phyloP scores from a whole-genome alignment of 2,329 filamentous ascomycete genomes.

The Hyphodiscus sp. region DNA sequence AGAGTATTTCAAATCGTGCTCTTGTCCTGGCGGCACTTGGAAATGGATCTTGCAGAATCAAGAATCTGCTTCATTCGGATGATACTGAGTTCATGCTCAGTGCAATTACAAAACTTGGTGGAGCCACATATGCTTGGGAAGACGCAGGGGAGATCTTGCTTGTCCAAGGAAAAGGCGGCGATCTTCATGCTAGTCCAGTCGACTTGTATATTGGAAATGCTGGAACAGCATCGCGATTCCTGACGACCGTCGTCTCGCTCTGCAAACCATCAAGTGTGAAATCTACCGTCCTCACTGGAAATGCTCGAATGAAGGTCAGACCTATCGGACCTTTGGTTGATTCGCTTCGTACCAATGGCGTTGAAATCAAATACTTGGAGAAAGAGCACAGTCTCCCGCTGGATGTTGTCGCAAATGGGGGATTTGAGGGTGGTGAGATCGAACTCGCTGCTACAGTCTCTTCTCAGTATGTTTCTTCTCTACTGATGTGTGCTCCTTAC shows the following conservation, averaged over 20 bases:
- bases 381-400: conserved; percentile 78
- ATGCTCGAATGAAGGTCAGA: conserved; percentile 90
- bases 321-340: conserved; percentile 92
- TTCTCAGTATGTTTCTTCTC: conserved; percentile 97
- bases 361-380: conserved; percentile 81
- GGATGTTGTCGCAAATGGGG: conserved; percentile 72
- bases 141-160: conserved; percentile 87
- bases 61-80: conserved; percentile 90
- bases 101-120: conserved; percentile 77
- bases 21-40: conserved; percentile 90
- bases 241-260: conserved; percentile 85
- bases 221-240: conserved; percentile 89
- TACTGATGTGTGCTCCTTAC: conserved; percentile 95
- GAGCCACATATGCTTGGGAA: conserved; percentile 88
- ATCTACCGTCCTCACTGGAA: conserved; percentile 81
- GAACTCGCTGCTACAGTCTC: conserved; percentile 92
- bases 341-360: conserved; percentile 78
- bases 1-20: conserved; percentile 95
- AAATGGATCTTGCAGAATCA: conserved; percentile 77
- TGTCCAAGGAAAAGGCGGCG: conserved; percentile 85
- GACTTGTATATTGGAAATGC: conserved; percentile 93
- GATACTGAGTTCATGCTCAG: conserved; percentile 97
- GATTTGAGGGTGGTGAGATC: conserved; percentile 80
- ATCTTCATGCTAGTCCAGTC: conserved; percentile 66
- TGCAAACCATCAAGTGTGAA: conserved; percentile 59